Evolutionary conservation across 306 rosid species (phyloP), one percentile per base, ranked within the genome.

Genomic region (Inga leiocalycina): DNA sequence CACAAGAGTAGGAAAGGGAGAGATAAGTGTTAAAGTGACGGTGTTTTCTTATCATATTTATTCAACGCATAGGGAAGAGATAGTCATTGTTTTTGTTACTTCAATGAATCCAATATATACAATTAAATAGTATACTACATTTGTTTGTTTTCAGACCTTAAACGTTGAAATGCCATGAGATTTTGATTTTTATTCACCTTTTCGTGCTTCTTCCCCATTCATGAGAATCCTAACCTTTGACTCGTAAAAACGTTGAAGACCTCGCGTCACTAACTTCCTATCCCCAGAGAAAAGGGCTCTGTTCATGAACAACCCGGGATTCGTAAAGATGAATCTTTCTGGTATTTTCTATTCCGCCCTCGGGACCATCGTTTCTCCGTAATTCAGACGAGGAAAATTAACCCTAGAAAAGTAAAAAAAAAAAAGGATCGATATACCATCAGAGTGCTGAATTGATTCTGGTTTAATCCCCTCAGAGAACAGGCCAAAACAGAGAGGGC

Each of bases 91-190:
- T 10, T 22, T 59, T 22, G 66, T 59, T 59, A 27, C 30, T 30
- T 27, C 70, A 14, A 5, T 39, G 52, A 62, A 12, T 70, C 27
- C 17, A 52, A 52, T 43, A 35, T 10, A n/a, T 8, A 56, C 17
- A 20, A 56, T 56, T 56, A n/a, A 19, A 56, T 56, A 20, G 1
- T 5, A 19, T 16, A 0, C 0, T 15, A 54, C 10, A 54, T 19
- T 54, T 56, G 19, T 54, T 61, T 79, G 75, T 89, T 22, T 59
- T 89, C 88, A 86, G 88, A 81, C 88, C 76, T 88, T 57, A 87
- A 85, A 84, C 80, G 81, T 84, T 14, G 80, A 83, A 84, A 62
- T 44, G 32, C 43, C 5, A 2, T 76, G 68, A 78, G 82, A 90
- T 64, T 64, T 30, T 27, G 2, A 14, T 66, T 34, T 44, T 5